A percentile compares a stretch with the other conserved stretches of the same genome.
Evolutionary conservation across 345 rosid species (phyloP).

Genomic region (Noccaea caerulescens): DNA sequence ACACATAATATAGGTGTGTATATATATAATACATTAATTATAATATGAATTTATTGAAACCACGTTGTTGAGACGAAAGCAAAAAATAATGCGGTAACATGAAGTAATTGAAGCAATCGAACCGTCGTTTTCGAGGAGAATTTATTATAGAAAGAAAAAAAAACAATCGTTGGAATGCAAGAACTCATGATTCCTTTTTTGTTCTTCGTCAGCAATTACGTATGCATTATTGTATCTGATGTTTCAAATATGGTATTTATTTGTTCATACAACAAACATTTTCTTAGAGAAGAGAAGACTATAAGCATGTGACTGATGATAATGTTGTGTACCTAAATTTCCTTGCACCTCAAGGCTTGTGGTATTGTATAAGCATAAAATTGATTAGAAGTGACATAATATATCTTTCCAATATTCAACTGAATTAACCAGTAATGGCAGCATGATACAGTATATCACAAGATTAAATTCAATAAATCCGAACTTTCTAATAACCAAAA

Average conservation of each 20-base stretch:
- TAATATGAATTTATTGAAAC: background rate
- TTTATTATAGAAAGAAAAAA: background rate
- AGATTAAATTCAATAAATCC: too few species aligned
- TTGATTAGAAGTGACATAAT: too few species aligned
- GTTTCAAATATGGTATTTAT: background rate
- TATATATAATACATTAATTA: background rate
- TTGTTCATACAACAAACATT: background rate
- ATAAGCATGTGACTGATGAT: background rate
- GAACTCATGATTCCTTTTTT: constrained; percentile 9
- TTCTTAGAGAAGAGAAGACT: background rate
- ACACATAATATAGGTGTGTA: background rate
- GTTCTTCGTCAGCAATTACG: constrained; percentile 16
- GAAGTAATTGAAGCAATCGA: constrained; percentile 24
- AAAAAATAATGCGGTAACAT: constrained; percentile 1
- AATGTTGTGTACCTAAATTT: constrained; percentile 1
- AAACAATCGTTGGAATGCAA: background rate
- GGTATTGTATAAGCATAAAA: background rate
- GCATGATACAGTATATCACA: too few species aligned
- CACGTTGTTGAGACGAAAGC: background rate
- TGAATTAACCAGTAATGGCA: too few species aligned
- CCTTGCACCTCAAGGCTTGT: constrained; percentile 11
- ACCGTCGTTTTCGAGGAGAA: constrained; percentile 8
- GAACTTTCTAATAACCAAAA: too few species aligned
- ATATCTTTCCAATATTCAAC: too few species aligned
- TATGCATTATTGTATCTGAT: constrained; percentile 5